Conservation (phyloP, 2,329 filamentous ascomycete genomes). For the Chrysoporthe austroafricana region DNA sequence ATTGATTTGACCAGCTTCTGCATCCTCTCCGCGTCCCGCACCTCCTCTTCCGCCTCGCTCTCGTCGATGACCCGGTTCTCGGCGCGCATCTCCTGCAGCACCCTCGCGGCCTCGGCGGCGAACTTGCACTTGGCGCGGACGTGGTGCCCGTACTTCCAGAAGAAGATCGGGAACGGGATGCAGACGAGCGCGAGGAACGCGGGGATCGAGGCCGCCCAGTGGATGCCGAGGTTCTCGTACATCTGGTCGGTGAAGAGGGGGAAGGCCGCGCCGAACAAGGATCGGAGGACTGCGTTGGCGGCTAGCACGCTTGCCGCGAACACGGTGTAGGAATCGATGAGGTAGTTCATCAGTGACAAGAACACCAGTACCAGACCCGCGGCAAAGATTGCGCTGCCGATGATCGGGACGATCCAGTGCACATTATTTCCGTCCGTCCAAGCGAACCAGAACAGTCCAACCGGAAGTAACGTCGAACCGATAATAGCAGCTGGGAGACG, state of each 20-base stretch:
- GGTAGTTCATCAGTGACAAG: slow-evolving; percentile 56
- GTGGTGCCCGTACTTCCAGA: slow-evolving; percentile 43
- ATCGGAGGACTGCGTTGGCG: slow-evolving; percentile 60
- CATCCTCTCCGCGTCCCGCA: slow-evolving; percentile 21
- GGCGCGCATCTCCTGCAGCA: slow-evolving; percentile 26
- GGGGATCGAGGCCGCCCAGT: slow-evolving; percentile 41
- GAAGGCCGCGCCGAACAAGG: slow-evolving; percentile 60
- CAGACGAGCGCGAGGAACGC: slow-evolving; percentile 45
- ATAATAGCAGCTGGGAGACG: slow-evolving; percentile 65
- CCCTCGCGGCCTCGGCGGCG: slow-evolving; percentile 26
- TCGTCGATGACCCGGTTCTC: slow-evolving; percentile 21
- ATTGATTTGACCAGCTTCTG: slow-evolving; percentile 27
- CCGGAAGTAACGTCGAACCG: slow-evolving; percentile 64
- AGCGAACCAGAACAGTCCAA: slow-evolving; percentile 70
- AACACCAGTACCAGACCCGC: slow-evolving; percentile 55
- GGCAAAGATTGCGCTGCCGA: slow-evolving; percentile 40
- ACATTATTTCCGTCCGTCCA: slow-evolving; percentile 63
- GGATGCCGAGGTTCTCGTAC: slow-evolving; percentile 27
- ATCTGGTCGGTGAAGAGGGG: slow-evolving; percentile 55
- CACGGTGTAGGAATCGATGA: slow-evolving; percentile 59
- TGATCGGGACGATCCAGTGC: slow-evolving; percentile 53
- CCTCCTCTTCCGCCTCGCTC: slow-evolving; percentile 27
- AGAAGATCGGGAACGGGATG: slow-evolving; percentile 44
- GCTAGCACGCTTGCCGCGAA: slow-evolving; percentile 64
- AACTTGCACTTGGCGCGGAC: slow-evolving; percentile 42